Evolutionary conservation across 2,329 filamentous ascomycete genomes (phyloP).

Genomic region (Hypoxylon sp.): DNA sequence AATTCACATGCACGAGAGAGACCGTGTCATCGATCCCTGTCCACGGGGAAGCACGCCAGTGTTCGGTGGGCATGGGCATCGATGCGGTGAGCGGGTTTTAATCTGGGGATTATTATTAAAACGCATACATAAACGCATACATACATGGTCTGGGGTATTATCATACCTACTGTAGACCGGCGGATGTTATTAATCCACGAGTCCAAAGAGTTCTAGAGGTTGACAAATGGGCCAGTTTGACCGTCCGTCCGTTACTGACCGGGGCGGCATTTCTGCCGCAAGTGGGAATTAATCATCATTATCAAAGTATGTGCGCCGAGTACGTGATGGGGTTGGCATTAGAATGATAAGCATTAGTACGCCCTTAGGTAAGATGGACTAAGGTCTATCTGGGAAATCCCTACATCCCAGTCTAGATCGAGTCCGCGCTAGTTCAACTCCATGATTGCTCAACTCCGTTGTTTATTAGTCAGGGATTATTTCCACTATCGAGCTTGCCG

Average conservation of each 20-base stretch:
- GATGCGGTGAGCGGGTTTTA: slow-evolving; percentile 4
- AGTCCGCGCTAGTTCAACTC: slow-evolving; percentile 2
- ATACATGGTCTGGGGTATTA: background rate
- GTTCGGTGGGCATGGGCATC: background rate
- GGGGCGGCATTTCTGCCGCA: background rate
- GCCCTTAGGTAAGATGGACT: background rate
- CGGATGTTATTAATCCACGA: background rate
- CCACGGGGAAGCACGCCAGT: background rate
- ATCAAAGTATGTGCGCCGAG: background rate
- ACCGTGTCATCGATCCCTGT: background rate
- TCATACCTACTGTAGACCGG: background rate
- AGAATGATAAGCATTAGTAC: background rate
- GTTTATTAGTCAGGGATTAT: background rate
- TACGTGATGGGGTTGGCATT: background rate
- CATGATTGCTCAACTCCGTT: background rate
- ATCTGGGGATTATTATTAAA: background rate
- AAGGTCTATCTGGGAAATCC: slow-evolving; percentile 1
- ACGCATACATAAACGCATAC: background rate
- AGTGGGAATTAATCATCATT: slow-evolving; percentile 18
- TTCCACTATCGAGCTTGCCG: background rate
- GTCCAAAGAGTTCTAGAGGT: no score
- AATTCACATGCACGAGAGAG: background rate
- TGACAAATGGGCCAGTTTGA: background rate
- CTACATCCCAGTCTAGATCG: background rate
- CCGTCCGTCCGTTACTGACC: background rate